Base-by-base conservation (phyloP, 257 asterid species). In the Scutellaria minor region DNA sequence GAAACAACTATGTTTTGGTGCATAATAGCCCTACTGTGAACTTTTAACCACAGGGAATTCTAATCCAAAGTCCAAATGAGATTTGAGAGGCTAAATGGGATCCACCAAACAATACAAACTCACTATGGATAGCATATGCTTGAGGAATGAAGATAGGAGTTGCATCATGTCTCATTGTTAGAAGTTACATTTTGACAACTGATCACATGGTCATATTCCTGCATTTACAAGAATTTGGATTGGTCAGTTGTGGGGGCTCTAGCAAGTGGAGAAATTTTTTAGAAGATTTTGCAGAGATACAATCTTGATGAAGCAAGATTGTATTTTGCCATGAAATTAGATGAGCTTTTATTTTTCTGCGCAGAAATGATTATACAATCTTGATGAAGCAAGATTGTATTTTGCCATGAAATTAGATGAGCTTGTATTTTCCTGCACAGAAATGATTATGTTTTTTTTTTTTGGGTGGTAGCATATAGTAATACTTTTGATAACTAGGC, bases 61-160 rank as follows among this genome's bases (percentile, higher is more conserved):
- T 31, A 31, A 31, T 4, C 37, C 37, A 31, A 31, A 31, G 4
- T 76, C 87, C 86, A 7, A 54, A 83, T 81, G 72, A 71, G 83
- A 78, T 69, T 84, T 31, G 91, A 88, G 82, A 81, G 89, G 82
- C 77, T 80, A 73, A 72, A 84, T 6, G 92, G 92, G 67, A 84
- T 82, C 68, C 88, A 86, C 71, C 92, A 86, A 10, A 64, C 85
- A 39, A 84, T 70, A 63, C 82, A 50, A 84, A 79, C 66, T 58
- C 79, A 55, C 81, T 83, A 52, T 79, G 60, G 75, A 75, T 48
- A 87, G 87, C 53, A 31, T 80, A 52, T 74, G 76, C 75, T 75
- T 78, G 84, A 74, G 87, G 77, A 83, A 31, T 31, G 5, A 31
- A 83, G 89, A 85, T 63, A 80, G 87, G 90, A 76, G 37, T 84